Conservation (phyloP, 1,139 yeast species). For the Entelexis sorbosivorans region DNA sequence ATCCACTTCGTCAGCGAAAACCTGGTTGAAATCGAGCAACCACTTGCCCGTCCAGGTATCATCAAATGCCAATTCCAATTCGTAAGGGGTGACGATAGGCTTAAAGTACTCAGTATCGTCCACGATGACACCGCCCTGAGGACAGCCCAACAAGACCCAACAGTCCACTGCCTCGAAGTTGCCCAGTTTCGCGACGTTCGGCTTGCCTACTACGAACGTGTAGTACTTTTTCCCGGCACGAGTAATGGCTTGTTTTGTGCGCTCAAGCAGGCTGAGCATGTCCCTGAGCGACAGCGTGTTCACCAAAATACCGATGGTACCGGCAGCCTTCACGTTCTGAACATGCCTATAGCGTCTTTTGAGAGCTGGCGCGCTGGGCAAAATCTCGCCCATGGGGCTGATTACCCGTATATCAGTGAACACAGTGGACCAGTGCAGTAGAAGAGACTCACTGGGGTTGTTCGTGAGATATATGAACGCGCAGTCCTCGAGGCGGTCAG, state of each 20-base stretch:
- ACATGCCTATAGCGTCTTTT: slow-evolving; percentile 76
- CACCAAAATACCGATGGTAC: slow-evolving; percentile 81
- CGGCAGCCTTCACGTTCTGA: slow-evolving; percentile 82
- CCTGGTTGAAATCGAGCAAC: slow-evolving; percentile 64
- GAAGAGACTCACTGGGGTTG: slow-evolving; percentile 64
- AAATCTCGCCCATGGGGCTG: slow-evolving; percentile 8
- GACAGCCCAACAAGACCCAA: slow-evolving; percentile 93
- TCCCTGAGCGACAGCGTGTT: slow-evolving; percentile 75
- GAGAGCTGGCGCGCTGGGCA: slow-evolving; percentile 64
- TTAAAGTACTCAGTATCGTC: slow-evolving; percentile 74
- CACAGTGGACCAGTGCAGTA: slow-evolving; percentile 60
- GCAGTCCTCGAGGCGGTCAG: slow-evolving; percentile 3
- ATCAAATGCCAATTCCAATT: slow-evolving; percentile 64
- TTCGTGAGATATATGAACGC: slow-evolving; percentile 26
- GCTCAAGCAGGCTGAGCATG: slow-evolving; percentile 52
- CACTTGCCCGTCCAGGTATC: slow-evolving; percentile 90
- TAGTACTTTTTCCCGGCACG: slow-evolving; percentile 83
- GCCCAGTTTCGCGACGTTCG: slow-evolving; percentile 94
- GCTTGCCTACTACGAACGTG: slow-evolving; percentile 92
- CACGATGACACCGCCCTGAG: slow-evolving; percentile 80
- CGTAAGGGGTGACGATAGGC: slow-evolving; percentile 91
- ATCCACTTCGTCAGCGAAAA: slow-evolving; percentile 34
- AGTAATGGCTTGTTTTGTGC: slow-evolving; percentile 48
- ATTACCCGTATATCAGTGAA: slow-evolving; percentile 14
- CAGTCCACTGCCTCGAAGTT: slow-evolving; percentile 84